Evolutionary conservation across 495 filamentous ascomycete genomes (phyloP).

Genomic region (Hypoxylon perforatum): DNA sequence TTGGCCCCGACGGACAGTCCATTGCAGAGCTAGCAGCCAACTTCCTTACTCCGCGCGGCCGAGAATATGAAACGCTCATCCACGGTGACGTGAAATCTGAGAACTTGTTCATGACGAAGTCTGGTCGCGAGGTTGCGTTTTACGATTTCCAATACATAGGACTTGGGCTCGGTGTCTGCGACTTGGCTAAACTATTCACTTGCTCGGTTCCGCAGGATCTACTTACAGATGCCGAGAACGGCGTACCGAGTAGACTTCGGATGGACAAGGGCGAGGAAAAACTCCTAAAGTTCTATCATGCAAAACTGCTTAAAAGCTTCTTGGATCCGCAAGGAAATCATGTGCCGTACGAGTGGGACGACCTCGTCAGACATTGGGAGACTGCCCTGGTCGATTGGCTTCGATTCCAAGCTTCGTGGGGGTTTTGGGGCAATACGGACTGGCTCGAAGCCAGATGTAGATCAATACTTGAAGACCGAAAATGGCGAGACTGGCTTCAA

Average conservation of each 20-base stretch:
- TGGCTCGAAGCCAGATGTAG: constrained; percentile 54
- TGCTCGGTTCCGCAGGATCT: constrained; percentile 45
- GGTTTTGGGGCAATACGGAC: constrained; percentile 59
- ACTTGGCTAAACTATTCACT: constrained; percentile 59
- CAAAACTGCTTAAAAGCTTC: constrained; percentile 31
- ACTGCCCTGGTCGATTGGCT: constrained; percentile 61
- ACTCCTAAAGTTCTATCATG: constrained; percentile 51
- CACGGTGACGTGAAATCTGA: constrained; percentile 62
- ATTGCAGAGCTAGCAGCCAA: constrained; percentile 45
- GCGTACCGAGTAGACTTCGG: constrained; percentile 31
- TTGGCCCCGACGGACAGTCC: constrained; percentile 14
- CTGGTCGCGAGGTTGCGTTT: constrained; percentile 52
- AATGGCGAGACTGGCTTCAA: constrained; percentile 39
- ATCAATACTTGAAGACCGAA: constrained; percentile 38
- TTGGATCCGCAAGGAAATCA: constrained; percentile 7
- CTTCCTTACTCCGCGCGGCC: constrained; percentile 45
- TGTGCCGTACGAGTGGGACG: constrained; percentile 50
- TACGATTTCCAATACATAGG: constrained; percentile 63
- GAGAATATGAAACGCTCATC: constrained; percentile 51
- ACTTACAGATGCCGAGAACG: constrained; percentile 26
- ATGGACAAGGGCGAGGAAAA: constrained; percentile 48
- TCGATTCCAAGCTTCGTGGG: constrained; percentile 61
- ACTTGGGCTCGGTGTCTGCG: constrained; percentile 56
- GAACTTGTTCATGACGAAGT: constrained; percentile 49
- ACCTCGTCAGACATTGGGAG: constrained; percentile 56